Evolutionary conservation across 2,329 filamentous ascomycete species (phyloP), one percentile per base, ranked within the genome.

Genomic region (Aspergillus phoenicis): DNA sequence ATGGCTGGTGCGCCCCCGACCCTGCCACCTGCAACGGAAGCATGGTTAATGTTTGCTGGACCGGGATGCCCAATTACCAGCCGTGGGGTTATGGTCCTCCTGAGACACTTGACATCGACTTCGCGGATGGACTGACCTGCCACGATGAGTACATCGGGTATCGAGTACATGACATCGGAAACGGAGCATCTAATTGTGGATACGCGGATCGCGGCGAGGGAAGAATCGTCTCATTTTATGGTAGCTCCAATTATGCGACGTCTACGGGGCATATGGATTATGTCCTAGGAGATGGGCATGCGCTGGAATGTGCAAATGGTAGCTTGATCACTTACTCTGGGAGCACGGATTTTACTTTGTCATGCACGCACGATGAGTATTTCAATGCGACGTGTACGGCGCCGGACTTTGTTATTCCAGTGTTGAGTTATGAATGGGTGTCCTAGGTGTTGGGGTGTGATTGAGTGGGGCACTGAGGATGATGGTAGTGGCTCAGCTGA

Each of bases 361-460:
- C 56, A 3, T 72, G 70, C 20, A 58, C 52, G 3, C 69, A 72
- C 57, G 70, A 72, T 62, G 62, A 58, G 8, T 65, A 63, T 47
- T 71, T 69, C 28, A 72, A 72, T 60, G 70, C 70, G 5, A 70
- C 70, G 7, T 72, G 70, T 39, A 70, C 69, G 6, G 70, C 70
- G 1, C 63, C 60, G 4, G 56, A 63, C 1, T 72, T 72, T 59
- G 63, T 67, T 10, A 52, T 72, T 26, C 70, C 70, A 1, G 67
- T 72, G 4, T 56, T 72, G 57, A 59, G 52, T 13, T 72, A 70
- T 53, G 11, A 68, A 17, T 72, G 70, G 69, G 68, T 70, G 52
- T 55, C 52, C 30, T 55, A 45, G 47, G 22, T 26, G 1, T 5
- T 15, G 4, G 5, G 20, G 15, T 6, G 8, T 28, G 13, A 13